A percentile compares a stretch with the other conserved stretches of the same genome.
phyloP scores from a whole-genome alignment of 768 basidiomycete genomes.

The Mrakia gelida region DNA sequence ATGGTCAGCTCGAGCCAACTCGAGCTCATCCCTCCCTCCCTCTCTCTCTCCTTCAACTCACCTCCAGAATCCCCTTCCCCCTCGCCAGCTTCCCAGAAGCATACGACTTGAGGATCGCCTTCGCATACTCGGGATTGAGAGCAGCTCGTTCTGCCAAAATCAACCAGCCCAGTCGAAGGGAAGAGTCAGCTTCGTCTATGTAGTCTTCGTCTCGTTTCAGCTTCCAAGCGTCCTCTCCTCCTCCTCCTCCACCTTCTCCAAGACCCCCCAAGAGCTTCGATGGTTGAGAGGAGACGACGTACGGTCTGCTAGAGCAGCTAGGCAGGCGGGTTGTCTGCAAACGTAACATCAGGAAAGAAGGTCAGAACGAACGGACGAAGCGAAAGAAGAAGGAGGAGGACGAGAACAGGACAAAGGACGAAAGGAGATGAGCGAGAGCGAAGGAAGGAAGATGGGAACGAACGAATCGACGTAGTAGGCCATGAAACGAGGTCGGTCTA shows the following conservation, averaged over 20 bases:
- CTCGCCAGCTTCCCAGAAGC: background rate
- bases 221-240: background rate
- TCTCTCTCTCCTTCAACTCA: background rate
- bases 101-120: constrained; percentile 19
- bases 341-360: background rate
- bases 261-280: background rate
- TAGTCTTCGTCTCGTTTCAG: too few species aligned
- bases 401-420: background rate
- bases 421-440: too few species aligned
- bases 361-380: background rate
- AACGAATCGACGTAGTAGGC: too few species aligned
- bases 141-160: constrained; percentile 8
- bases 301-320: constrained; percentile 22
- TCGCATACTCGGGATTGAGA: constrained; percentile 11
- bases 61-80: constrained; percentile 2
- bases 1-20: background rate
- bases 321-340: background rate
- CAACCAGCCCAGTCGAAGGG: background rate
- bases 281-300: background rate
- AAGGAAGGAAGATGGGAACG: too few species aligned
- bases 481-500: too few species aligned
- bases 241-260: background rate
- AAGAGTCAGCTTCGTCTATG: background rate
- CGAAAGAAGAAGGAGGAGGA: background rate
- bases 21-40: background rate